A percentile compares a stretch with the other conserved stretches of the same genome.
These are phyloP conservation scores for Calocybe gambosa DNA, from an alignment of 1,284 basidiomycete genomes.

Conservation along the genomic window DNA sequence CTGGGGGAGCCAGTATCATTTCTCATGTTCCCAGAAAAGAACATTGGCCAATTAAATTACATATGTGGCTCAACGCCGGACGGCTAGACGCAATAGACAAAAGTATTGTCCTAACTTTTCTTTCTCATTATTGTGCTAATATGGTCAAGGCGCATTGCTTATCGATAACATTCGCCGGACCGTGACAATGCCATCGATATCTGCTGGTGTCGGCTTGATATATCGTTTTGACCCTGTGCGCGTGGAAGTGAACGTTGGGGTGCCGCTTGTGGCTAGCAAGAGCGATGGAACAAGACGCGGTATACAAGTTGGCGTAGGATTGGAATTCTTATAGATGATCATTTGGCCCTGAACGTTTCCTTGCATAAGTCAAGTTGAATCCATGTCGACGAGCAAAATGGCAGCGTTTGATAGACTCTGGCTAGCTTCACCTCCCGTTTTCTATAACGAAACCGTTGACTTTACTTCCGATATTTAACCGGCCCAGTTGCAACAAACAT, in stretches of 20 bases:
- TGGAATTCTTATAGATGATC: constrained; percentile 66
- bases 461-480: too few species aligned
- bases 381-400: too few species aligned
- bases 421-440: too few species aligned
- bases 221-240: constrained; percentile 83
- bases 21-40: constrained; percentile 73
- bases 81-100: constrained; percentile 64
- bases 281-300: constrained; percentile 79
- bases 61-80: constrained; percentile 84
- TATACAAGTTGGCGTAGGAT: constrained; percentile 87
- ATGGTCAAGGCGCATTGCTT: constrained; percentile 22
- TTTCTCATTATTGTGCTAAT: constrained; percentile 1
- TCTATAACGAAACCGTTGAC: too few species aligned
- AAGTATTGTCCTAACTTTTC: constrained; percentile 30
- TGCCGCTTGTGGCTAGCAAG: constrained; percentile 76
- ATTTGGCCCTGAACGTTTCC: background rate
- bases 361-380: background rate
- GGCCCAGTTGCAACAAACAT: too few species aligned
- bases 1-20: constrained; percentile 76
- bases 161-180: constrained; percentile 32
- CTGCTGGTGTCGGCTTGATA: constrained; percentile 85
- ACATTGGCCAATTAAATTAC: constrained; percentile 87
- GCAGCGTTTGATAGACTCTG: too few species aligned
- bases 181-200: constrained; percentile 56
- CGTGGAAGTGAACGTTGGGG: constrained; percentile 88